Evolutionary conservation across 257 asterid genomes (phyloP).

Genomic region (Solanum chmielewskii): DNA sequence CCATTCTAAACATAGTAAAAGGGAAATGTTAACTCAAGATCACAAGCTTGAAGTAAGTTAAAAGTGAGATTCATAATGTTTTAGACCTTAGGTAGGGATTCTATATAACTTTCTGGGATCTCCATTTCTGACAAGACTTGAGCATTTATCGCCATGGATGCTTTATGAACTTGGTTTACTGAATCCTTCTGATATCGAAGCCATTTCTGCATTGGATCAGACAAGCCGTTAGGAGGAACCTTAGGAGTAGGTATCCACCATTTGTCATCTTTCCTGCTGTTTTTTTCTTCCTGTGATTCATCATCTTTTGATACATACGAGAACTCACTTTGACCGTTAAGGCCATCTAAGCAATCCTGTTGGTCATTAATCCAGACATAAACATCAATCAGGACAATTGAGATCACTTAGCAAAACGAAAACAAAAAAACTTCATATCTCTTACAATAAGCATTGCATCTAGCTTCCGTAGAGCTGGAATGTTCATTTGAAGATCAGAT

Average conservation of each 20-base stretch:
- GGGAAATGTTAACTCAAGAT: background rate
- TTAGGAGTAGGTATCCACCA: constrained; percentile 96
- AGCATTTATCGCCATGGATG: constrained; percentile 85
- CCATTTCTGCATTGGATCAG: constrained; percentile 62
- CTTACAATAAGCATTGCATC: constrained; percentile 85
- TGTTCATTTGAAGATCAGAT: constrained; percentile 67
- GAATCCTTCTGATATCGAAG: constrained; percentile 73
- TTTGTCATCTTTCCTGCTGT: constrained; percentile 37
- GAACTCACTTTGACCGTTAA: constrained; percentile 65
- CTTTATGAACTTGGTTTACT: constrained; percentile 78
- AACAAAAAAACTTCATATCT: background rate
- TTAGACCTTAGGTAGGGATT: constrained; percentile 77
- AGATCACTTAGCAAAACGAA: background rate
- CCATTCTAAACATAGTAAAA: constrained; percentile 44
- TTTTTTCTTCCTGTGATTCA: constrained; percentile 21
- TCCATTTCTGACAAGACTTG: constrained; percentile 69
- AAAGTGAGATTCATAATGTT: background rate
- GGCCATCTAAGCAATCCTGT: constrained; percentile 89
- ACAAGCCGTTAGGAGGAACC: constrained; percentile 63
- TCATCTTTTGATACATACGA: constrained; percentile 36
- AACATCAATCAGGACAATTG: background rate
- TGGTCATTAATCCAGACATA: background rate
- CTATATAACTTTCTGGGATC: constrained; percentile 77
- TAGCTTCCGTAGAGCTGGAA: constrained; percentile 74
- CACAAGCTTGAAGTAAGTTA: background rate